Conservation (phyloP, 208 protist species). For the Leishmania tropica region DNA sequence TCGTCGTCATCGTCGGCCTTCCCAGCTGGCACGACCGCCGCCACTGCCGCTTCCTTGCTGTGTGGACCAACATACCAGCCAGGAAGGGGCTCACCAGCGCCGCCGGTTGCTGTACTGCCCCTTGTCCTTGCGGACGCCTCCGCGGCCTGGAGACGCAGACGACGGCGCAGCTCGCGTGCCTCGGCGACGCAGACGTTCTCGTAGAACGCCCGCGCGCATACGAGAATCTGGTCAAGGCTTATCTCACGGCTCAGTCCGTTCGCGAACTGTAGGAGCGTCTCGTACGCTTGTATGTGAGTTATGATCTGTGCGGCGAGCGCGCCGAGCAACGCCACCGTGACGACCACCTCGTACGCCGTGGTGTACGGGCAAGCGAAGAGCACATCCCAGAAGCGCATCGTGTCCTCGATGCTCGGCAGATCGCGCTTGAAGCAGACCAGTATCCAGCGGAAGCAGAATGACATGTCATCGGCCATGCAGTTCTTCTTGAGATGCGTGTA, state of each 20-base stretch:
- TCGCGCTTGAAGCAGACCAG: constrained; percentile 89
- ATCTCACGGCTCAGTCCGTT: constrained; percentile 53
- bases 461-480: constrained; percentile 69
- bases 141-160: constrained; percentile 12
- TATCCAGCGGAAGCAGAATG: constrained; percentile 90
- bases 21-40: not conserved
- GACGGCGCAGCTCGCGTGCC: constrained; percentile 27
- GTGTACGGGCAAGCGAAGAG: constrained; percentile 75
- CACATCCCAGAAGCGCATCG: constrained; percentile 87
- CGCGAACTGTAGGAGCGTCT: constrained; percentile 67
- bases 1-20: not conserved
- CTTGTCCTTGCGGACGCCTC: not conserved
- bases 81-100: not conserved
- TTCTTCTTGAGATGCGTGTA: constrained; percentile 55
- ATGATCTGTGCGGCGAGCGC: constrained; percentile 56
- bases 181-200: constrained; percentile 44
- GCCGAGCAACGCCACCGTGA: constrained; percentile 64
- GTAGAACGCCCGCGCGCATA: constrained; percentile 67
- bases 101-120: not conserved
- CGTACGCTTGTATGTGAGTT: constrained; percentile 45
- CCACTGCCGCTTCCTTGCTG: not conserved
- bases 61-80: constrained; percentile 1
- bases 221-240: constrained; percentile 54
- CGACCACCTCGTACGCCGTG: constrained; percentile 68
- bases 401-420: constrained; percentile 54